Evolutionary conservation across 2,329 filamentous ascomycete genomes (phyloP), one percentile per base, ranked within the genome.

Genomic region (Trichoderma lentiforme): DNA sequence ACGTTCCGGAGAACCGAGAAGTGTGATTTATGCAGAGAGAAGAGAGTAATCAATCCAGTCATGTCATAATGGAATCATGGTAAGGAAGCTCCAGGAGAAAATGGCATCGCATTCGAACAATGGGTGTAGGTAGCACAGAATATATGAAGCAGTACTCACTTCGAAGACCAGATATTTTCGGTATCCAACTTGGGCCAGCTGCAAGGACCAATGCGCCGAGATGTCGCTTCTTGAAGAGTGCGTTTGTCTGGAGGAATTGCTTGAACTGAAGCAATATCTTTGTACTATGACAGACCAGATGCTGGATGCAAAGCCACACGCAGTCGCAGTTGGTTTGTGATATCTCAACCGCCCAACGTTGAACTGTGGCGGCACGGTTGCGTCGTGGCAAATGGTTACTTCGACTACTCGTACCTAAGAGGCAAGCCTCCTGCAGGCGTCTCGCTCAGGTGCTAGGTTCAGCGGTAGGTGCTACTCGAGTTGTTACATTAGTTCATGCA

Each of bases 401-500:
- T 67, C 53, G 28, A 66, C 47, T 53, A 53, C 47, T 53, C 47
- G 47, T 60, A 60, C 65, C 34, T 58, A 43, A 68, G 21, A 32
- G 53, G 53, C 65, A 58, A 68, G 68, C 47, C 60, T 70, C 60
- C 43, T 71, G 68, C 68, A 72, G 58, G 36, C 39, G 63, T 34
- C 60, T 56, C 21, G 36, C 63, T 68, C 56, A 56, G 63, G 47
- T 53, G 28, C 68, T 71, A 47, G 58, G 58, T 71, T 32, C 57
- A 32, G 58, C 53, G 26, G 65, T 68, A 68, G 51, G 26, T 68
- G 28, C 65, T 67, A 68, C 65, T 30, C 65, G 32, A 68, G 65
- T 68, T 66, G 63, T 66, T 68, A 68, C 65, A 57, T 71, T 71
- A 71, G 60, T 71, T 71, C 68, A 67, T 71, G 70, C 70, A 71